Conservation (phyloP, 805 yeast genomes). For the Blastobotrys mokoenaii region DNA sequence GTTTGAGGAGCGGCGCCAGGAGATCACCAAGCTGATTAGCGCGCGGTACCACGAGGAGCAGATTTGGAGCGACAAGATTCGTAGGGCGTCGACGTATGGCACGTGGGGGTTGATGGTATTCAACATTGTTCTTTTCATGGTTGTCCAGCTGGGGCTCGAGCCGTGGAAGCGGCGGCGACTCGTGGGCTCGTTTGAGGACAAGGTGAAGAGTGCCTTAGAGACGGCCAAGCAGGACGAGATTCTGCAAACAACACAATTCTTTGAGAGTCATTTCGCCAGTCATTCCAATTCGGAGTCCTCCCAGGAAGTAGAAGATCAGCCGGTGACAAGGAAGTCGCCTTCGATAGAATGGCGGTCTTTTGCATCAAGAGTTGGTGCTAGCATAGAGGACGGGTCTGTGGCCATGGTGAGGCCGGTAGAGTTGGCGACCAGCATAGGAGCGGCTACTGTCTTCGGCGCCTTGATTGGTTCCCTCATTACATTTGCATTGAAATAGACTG, state of each 20-base stretch:
- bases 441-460: constrained; percentile 5
- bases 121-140: constrained; percentile 65
- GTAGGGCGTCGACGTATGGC: constrained; percentile 95
- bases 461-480: constrained; percentile 8
- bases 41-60: constrained; percentile 94
- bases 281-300: too few species aligned
- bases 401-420: constrained; percentile 4
- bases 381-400: neutral
- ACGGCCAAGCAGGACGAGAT: constrained; percentile 1
- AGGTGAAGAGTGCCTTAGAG: constrained; percentile 42
- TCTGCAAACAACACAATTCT: neutral
- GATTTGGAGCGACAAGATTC: constrained; percentile 93
- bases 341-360: constrained; percentile 4
- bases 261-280: neutral
- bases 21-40: constrained; percentile 66
- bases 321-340: too few species aligned
- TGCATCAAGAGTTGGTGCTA: neutral
- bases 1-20: constrained; percentile 63
- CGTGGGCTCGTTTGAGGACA: constrained; percentile 75
- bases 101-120: constrained; percentile 85
- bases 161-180: constrained; percentile 87
- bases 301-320: too few species aligned
- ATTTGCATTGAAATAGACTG: constrained; percentile 2
- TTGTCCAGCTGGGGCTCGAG: constrained; percentile 82
- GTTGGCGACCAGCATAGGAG: constrained; percentile 3